A percentile compares a stretch with the other conserved stretches of the same genome.
phyloP scores from a whole-genome alignment of 169 alveolate species.

The Plasmodium gallinaceum region DNA sequence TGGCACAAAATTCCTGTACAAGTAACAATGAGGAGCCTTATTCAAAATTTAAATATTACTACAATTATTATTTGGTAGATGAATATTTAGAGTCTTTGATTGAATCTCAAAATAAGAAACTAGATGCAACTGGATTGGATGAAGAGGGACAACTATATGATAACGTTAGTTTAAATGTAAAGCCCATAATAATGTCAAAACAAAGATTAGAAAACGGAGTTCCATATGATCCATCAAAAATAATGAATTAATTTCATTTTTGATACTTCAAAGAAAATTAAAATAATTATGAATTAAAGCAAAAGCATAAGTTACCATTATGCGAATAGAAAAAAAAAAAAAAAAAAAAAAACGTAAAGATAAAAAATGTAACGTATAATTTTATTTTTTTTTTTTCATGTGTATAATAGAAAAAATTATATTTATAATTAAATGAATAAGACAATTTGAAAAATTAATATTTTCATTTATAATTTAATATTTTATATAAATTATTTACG shows the following conservation, averaged over 20 bases:
- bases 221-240: constrained; percentile 58
- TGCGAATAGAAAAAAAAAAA: no score
- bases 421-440: no score
- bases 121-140: constrained; percentile 71
- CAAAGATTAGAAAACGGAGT: constrained; percentile 68
- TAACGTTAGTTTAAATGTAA: constrained; percentile 63
- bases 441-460: no score
- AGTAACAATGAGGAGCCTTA: constrained; percentile 30
- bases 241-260: constrained; percentile 4
- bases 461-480: no score
- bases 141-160: constrained; percentile 73
- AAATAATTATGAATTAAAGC: no score
- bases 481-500: no score
- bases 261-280: no score
- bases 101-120: constrained; percentile 52
- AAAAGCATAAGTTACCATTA: no score
- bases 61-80: constrained; percentile 74
- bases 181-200: constrained; percentile 54
- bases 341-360: no score
- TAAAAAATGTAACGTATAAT: neutral
- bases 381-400: no score
- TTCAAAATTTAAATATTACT: constrained; percentile 67
- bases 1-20: neutral
- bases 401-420: no score
- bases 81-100: constrained; percentile 63